A percentile compares a stretch with the other conserved stretches of the same genome.
Conservation (phyloP, 129 eudicot genomes). For the Flaveria bidentis region DNA sequence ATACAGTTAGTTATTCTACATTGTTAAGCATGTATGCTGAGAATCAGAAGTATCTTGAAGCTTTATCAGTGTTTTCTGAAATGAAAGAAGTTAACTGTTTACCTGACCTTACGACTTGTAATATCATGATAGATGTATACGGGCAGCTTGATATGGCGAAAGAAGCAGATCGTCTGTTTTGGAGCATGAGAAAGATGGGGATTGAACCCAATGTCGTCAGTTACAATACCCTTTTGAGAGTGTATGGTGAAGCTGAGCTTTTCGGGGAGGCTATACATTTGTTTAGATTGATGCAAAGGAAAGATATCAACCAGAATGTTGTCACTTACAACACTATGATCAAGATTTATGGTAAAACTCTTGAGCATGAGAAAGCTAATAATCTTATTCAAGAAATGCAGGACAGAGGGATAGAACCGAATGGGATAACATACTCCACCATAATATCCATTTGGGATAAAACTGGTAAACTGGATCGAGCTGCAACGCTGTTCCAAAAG, state of each 20-base stretch:
- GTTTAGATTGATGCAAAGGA: constrained; percentile 93
- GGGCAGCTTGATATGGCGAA: constrained; percentile 97
- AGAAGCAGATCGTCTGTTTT: constrained; percentile 82
- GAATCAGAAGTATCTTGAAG: constrained; percentile 73
- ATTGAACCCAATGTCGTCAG: constrained; percentile 92
- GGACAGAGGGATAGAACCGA: constrained; percentile 80
- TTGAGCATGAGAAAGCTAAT: constrained; percentile 85
- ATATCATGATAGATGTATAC: constrained; percentile 89
- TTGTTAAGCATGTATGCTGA: constrained; percentile 71
- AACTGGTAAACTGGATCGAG: constrained; percentile 68
- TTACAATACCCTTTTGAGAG: constrained; percentile 85
- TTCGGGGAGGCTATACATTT: constrained; percentile 95
- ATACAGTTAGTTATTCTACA: constrained; percentile 80
- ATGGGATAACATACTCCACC: constrained; percentile 82
- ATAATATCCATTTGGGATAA: constrained; percentile 93
- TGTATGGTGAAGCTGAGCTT: constrained; percentile 94
- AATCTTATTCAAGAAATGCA: constrained; percentile 89
- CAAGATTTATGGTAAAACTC: constrained; percentile 80
- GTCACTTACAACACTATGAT: constrained; percentile 89
- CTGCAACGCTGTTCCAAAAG: constrained; percentile 86
- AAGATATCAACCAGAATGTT: constrained; percentile 73
- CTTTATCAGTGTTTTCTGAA: constrained; percentile 69
- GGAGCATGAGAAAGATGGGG: constrained; percentile 85
- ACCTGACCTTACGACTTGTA: constrained; percentile 81
- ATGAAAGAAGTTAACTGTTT: constrained; percentile 64